Base-by-base conservation (phyloP, 2,329 filamentous ascomycete genomes). In the Fusarium tjaetaba region DNA sequence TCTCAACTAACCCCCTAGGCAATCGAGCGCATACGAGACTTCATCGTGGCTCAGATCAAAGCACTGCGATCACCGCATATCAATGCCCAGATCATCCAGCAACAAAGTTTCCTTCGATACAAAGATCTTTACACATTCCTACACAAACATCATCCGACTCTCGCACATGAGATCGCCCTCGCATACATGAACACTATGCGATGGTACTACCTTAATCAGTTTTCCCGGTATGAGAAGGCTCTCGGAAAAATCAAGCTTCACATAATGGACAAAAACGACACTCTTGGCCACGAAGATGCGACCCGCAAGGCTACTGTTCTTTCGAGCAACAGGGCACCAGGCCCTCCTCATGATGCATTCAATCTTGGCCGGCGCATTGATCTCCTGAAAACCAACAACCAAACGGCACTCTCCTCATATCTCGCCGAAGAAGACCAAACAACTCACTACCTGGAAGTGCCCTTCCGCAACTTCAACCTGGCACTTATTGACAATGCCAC, bases 111-210 rank as follows among this genome's bases (percentile, higher is more conserved):
- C 76, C 85, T 98, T 55, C 92, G 90, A 76, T 97, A 95, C 84
- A 97, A 94, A 81, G 95, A 97, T 39, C 85, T 98, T 0, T 99
- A 92, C 82, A 88, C 90, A 11, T 99, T 98, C 79, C 87, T 99
- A 38, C 91, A 94, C 68, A 91, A 90, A 76, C 93, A 96, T 74
- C 95, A 98, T 77, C 86, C 93, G 2, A 87, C 90, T n/a, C 89
- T 99, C 11, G 94, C 94, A 14, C 92, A 95, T 60, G 94, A 99
- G 82, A 97, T 99, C 73, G 91, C 91, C 14, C 93, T 94, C 80
- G 96, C 97, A 7, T 99, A 99, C 79, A 92, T 97, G 85, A 97
- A 98, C 81, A 99, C 97, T 1, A 99, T 99, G 94, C 91, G 95
- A 60, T 99, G 96, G 96, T 99, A 99, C 80, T 98, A 98, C 80